These are phyloP conservation scores for Talaromyces islandicus DNA, from an alignment of 2,329 filamentous ascomycete genomes.

Conservation along the genomic window DNA sequence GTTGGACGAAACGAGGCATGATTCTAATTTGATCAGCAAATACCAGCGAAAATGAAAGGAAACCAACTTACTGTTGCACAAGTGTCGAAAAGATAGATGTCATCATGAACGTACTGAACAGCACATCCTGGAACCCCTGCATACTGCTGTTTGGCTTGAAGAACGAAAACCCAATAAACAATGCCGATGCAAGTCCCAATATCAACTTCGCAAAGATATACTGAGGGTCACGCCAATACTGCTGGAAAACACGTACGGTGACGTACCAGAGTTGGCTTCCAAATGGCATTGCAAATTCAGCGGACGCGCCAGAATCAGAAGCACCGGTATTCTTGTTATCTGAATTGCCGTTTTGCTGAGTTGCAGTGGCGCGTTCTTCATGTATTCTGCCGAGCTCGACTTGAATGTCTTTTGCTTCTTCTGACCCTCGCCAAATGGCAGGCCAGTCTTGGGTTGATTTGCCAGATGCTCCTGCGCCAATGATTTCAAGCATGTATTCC, in stretches of 20 bases:
- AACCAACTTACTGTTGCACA: slow-evolving; percentile 31
- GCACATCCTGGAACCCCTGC: slow-evolving; percentile 82
- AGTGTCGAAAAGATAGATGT: slow-evolving; percentile 67
- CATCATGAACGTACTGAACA: slow-evolving; percentile 85
- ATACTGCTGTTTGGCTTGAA: slow-evolving; percentile 66
- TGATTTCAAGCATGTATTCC: slow-evolving; percentile 61
- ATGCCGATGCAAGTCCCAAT: slow-evolving; percentile 46
- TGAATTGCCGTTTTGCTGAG: slow-evolving; percentile 24
- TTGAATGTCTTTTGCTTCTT: slow-evolving; percentile 51
- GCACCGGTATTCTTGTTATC: slow-evolving; percentile 38
- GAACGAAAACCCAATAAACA: slow-evolving; percentile 78
- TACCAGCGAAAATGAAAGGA: neutral
- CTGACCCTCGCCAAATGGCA: slow-evolving; percentile 53
- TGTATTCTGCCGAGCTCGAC: slow-evolving; percentile 55
- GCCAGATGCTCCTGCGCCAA: slow-evolving; percentile 56
- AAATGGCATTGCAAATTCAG: slow-evolving; percentile 78
- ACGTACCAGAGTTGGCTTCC: slow-evolving; percentile 61
- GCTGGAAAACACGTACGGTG: slow-evolving; percentile 73
- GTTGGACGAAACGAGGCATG: slow-evolving; percentile 54
- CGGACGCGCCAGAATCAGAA: slow-evolving; percentile 30
- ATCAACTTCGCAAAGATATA: slow-evolving; percentile 81
- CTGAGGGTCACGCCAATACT: slow-evolving; percentile 84
- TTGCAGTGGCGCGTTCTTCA: slow-evolving; percentile 35
- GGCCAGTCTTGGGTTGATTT: slow-evolving; percentile 63
- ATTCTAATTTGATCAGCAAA: slow-evolving; percentile 26